Evolutionary conservation across 306 rosid genomes (phyloP).

Genomic region (Malus sylvestris): DNA sequence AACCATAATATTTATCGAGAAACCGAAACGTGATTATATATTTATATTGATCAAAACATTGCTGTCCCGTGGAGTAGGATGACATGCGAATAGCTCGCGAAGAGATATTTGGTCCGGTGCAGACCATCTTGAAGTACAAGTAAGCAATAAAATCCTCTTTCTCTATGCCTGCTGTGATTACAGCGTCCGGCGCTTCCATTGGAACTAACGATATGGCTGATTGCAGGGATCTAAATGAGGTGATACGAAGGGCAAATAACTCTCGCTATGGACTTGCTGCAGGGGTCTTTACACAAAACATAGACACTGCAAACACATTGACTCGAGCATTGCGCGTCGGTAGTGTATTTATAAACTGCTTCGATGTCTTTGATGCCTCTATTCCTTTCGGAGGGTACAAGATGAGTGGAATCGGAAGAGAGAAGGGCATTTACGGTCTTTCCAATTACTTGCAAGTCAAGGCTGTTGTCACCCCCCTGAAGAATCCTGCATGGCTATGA

Average conservation of each 20-base stretch:
- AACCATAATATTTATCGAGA: background rate
- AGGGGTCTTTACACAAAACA: slow-evolving; percentile 63
- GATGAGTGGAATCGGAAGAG: slow-evolving; percentile 93
- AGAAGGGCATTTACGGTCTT: slow-evolving; percentile 77
- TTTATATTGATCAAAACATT: background rate
- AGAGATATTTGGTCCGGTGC: slow-evolving; percentile 94
- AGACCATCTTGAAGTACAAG: slow-evolving; percentile 77
- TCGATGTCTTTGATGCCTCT: slow-evolving; percentile 74
- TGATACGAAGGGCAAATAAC: slow-evolving; percentile 61
- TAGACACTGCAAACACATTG: slow-evolving; percentile 68
- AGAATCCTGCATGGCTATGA: slow-evolving; percentile 86
- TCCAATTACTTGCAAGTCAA: slow-evolving; percentile 85
- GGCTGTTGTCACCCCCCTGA: slow-evolving; percentile 71
- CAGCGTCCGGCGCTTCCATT: background rate
- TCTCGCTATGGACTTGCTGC: slow-evolving; percentile 80
- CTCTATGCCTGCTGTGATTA: background rate
- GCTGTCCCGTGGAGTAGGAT: slow-evolving; percentile 42
- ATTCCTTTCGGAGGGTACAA: slow-evolving; percentile 95
- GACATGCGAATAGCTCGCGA: slow-evolving; percentile 76
- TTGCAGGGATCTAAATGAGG: slow-evolving; percentile 64
- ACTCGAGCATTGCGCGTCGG: slow-evolving; percentile 72
- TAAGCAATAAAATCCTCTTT: slow-evolving; percentile 25
- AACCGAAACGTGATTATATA: background rate
- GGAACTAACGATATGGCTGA: slow-evolving; percentile 10
- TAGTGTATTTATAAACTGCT: slow-evolving; percentile 78